Conservation (phyloP, 2,329 filamentous ascomycete species). For the Elsinoe necatrix region DNA sequence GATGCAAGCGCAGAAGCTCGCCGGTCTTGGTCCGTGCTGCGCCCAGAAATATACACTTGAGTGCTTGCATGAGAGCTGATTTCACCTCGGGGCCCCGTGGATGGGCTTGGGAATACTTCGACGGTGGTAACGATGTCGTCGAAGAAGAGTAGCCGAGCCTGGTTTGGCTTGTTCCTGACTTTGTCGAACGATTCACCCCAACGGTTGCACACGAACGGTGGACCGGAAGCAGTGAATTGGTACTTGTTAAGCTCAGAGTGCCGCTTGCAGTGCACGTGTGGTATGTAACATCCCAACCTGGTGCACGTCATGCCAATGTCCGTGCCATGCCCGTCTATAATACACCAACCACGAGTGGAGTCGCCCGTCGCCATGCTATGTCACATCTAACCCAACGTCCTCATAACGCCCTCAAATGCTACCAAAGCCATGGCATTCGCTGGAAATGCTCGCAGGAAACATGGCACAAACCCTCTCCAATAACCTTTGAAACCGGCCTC, state of each 20-base stretch:
- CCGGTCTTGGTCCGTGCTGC: neutral
- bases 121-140: neutral
- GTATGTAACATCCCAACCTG: neutral
- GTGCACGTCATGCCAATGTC: slow-evolving; percentile 11
- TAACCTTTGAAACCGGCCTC: slow-evolving; percentile 73
- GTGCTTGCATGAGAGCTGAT: neutral
- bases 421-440: slow-evolving; percentile 91
- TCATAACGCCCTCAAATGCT: slow-evolving; percentile 73
- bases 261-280: slow-evolving; percentile 5
- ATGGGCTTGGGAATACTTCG: neutral
- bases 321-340: slow-evolving; percentile 1
- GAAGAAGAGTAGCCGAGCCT: slow-evolving; percentile 2
- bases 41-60: neutral
- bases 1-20: neutral
- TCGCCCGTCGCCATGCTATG: neutral
- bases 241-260: slow-evolving; percentile 6
- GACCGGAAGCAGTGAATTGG: neutral
- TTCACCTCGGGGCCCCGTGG: neutral
- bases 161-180: neutral
- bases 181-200: neutral
- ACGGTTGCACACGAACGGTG: slow-evolving; percentile 14
- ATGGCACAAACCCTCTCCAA: slow-evolving; percentile 87
- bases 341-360: slow-evolving; percentile 1
- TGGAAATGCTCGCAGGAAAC: slow-evolving; percentile 87
- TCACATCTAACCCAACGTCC: slow-evolving; percentile 20